Conservation (phyloP, 768 basidiomycete species). For the Tremella yokohamensis region DNA sequence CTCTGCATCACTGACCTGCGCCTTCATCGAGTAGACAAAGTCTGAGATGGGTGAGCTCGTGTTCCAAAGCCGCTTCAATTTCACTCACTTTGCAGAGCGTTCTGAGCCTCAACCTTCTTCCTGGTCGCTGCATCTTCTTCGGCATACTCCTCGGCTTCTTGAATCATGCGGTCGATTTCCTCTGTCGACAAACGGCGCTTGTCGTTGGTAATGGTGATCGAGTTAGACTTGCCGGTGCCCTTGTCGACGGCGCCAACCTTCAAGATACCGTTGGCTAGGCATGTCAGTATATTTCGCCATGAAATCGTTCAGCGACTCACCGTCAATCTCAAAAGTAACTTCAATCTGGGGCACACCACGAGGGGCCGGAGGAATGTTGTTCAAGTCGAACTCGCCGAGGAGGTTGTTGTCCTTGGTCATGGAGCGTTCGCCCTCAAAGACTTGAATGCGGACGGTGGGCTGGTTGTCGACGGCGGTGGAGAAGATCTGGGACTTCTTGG, state of each 20-base stretch:
- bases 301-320: slow-evolving; percentile 50
- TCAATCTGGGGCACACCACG: slow-evolving; percentile 97
- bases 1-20: slow-evolving; percentile 76
- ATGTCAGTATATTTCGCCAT: background rate
- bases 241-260: slow-evolving; percentile 95
- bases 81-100: slow-evolving; percentile 47
- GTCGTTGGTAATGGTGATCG: slow-evolving; percentile 59
- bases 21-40: slow-evolving; percentile 74
- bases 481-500: slow-evolving; percentile 53
- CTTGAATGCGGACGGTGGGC: slow-evolving; percentile 52
- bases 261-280: slow-evolving; percentile 61
- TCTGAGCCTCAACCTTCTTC: slow-evolving; percentile 54
- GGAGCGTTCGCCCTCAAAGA: slow-evolving; percentile 87
- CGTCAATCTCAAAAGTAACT: slow-evolving; percentile 97
- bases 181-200: slow-evolving; percentile 96
- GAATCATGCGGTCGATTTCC: slow-evolving; percentile 97
- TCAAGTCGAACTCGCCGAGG: slow-evolving; percentile 96
- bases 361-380: slow-evolving; percentile 92
- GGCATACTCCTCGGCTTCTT: slow-evolving; percentile 78
- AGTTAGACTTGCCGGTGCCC: slow-evolving; percentile 84
- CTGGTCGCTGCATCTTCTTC: slow-evolving; percentile 52
- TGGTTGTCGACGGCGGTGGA: slow-evolving; percentile 53
- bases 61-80: background rate
- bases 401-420: slow-evolving; percentile 98
- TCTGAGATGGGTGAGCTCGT: slow-evolving; percentile 49